phyloP scores from a whole-genome alignment of 352 stramenopile genomes.

The Phytophthora tentaculata region DNA sequence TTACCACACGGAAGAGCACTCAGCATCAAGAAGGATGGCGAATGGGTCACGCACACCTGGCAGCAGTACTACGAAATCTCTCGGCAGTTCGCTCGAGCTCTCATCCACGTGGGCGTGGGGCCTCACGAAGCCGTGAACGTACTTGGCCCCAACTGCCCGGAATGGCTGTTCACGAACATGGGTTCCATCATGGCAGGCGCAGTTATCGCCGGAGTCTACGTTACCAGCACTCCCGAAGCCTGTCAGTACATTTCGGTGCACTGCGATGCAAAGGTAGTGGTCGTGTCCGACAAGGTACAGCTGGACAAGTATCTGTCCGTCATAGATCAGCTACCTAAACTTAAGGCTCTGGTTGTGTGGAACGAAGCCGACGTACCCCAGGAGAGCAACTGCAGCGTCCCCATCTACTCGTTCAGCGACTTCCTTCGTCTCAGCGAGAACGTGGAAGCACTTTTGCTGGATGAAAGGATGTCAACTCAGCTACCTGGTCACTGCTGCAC shows the following conservation, averaged over 20 bases:
- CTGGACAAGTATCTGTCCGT: slow-evolving; percentile 80
- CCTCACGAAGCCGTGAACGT: slow-evolving; percentile 80
- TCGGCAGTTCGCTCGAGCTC: slow-evolving; percentile 69
- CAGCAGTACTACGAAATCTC: slow-evolving; percentile 80
- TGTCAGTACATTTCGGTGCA: slow-evolving; percentile 86
- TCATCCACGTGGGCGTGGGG: slow-evolving; percentile 76
- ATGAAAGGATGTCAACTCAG: slow-evolving; percentile 53
- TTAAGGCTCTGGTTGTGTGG: slow-evolving; percentile 84
- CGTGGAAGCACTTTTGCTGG: slow-evolving; percentile 36
- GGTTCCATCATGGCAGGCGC: slow-evolving; percentile 82
- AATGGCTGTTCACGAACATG: slow-evolving; percentile 88
- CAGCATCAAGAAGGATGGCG: slow-evolving; percentile 45
- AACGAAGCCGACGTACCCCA: slow-evolving; percentile 41
- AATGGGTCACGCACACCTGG: slow-evolving; percentile 68
- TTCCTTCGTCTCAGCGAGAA: slow-evolving; percentile 60
- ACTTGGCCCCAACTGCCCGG: slow-evolving; percentile 84
- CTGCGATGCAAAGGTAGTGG: slow-evolving; percentile 77
- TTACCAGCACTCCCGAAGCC: slow-evolving; percentile 75
- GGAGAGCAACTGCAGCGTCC: slow-evolving; percentile 43
- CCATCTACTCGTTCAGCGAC: slow-evolving; percentile 66
- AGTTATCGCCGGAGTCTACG: slow-evolving; percentile 86
- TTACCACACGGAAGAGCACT: slow-evolving; percentile 41
- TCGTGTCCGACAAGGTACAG: slow-evolving; percentile 73
- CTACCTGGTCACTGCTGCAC: slow-evolving; percentile 72
- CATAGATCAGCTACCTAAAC: slow-evolving; percentile 59